phyloP scores from a whole-genome alignment of 208 protist species.

The Naegleria fowleri region DNA sequence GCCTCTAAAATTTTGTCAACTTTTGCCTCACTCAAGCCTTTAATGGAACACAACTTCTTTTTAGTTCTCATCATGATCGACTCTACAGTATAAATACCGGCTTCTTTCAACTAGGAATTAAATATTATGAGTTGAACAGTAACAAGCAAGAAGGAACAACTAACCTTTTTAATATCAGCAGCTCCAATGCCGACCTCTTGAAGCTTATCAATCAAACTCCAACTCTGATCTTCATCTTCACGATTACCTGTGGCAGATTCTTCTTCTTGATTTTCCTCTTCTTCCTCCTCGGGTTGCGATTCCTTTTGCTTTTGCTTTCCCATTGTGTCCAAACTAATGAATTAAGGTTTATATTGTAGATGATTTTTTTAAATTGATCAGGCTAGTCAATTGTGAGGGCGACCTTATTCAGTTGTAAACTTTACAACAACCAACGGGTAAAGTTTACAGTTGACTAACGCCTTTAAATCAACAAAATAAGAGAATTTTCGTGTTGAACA shows the following conservation, averaged over 20 bases:
- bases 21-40: constrained; percentile 97
- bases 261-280: constrained; percentile 42
- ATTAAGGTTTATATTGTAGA: too few relatives aligned
- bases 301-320: not conserved
- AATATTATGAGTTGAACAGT: too few relatives aligned
- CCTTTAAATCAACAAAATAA: too few relatives aligned
- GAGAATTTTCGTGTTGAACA: too few relatives aligned
- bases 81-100: constrained; percentile 91
- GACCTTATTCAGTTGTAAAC: too few relatives aligned
- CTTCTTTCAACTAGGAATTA: constrained; percentile 43
- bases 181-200: constrained; percentile 83
- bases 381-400: too few relatives aligned
- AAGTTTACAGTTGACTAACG: too few relatives aligned
- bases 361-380: too few relatives aligned
- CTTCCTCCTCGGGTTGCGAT: not conserved
- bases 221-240: constrained; percentile 43
- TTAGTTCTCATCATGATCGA: constrained; percentile 91
- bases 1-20: constrained; percentile 93
- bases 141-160: not conserved
- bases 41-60: constrained; percentile 89
- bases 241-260: constrained; percentile 6
- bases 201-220: constrained; percentile 70
- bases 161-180: constrained; percentile 93
- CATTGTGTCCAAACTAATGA: not conserved
- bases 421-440: too few relatives aligned